These are phyloP conservation scores for Ulvella scutata DNA, from an alignment of 139 green algal genomes.

Conservation along the genomic window DNA sequence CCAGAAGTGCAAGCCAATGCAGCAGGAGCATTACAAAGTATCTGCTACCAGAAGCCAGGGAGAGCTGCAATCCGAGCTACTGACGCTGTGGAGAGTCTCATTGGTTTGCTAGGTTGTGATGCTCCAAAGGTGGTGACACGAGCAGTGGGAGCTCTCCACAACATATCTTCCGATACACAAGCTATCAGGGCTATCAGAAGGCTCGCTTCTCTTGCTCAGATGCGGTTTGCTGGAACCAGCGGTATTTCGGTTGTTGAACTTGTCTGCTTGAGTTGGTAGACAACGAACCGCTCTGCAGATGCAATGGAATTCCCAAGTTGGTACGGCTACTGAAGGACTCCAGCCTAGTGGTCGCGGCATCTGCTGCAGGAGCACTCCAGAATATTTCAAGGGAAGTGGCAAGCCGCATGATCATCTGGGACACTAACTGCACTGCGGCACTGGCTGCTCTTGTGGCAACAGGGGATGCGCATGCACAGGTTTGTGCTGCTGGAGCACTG, in stretches of 20 bases:
- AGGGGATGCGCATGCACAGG: constrained; percentile 13
- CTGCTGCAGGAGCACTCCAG: constrained; percentile 48
- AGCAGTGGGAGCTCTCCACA: constrained; percentile 54
- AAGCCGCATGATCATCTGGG: constrained; percentile 28
- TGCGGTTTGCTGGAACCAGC: too few species aligned
- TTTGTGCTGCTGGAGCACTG: constrained; percentile 37
- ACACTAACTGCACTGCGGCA: neutral
- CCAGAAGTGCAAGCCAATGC: constrained; percentile 36
- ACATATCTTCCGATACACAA: constrained; percentile 43
- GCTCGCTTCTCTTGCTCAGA: too few species aligned
- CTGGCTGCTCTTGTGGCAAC: constrained; percentile 34
- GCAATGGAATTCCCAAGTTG: constrained; percentile 32
- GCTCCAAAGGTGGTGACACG: constrained; percentile 27
- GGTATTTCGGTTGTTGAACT: too few species aligned
- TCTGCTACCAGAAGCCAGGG: constrained; percentile 36
- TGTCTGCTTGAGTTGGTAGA: too few species aligned
- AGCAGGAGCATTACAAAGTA: constrained; percentile 54
- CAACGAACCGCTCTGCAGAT: too few species aligned
- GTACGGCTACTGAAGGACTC: constrained; percentile 23
- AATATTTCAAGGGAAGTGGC: constrained; percentile 55
- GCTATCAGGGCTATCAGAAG: constrained; percentile 38
- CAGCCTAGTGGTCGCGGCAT: constrained; percentile 13
- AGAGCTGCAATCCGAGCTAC: neutral
- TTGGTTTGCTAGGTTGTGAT: neutral
- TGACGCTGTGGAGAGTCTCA: neutral